Evolutionary conservation across 1,139 yeast species (phyloP), one percentile per base, ranked within the genome.

Genomic region (Kodamaea sp.): DNA sequence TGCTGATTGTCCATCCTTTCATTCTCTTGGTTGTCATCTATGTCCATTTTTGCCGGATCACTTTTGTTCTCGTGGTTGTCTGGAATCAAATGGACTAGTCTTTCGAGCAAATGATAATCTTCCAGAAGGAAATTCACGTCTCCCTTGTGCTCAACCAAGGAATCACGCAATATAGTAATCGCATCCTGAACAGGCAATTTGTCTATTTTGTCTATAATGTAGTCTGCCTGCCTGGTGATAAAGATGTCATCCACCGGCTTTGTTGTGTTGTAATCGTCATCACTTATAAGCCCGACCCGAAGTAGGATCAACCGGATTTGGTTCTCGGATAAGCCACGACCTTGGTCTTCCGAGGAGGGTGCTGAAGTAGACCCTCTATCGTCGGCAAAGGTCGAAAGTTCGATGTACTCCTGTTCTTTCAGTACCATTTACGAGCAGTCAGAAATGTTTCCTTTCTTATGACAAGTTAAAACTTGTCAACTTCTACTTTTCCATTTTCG

Each of bases 121-220:
- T 62, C 66, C 14, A 47, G 51, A 8, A 61, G 52, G 40, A 62
- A 68, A 41, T 70, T 70, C 18, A 69, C 71, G 42, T 70, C 76
- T 2, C 69, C 71, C 7, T 48, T 49, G 35, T 69, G 73, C 10
- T 63, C 70, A 1, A 50, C 73, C 39, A 70, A 50, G 0, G 70
- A 56, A 6, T 63, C 63, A 26, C 75, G 50, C 4, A 70, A 47
- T 6, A 70, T 61, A 5, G 51, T 49, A 4, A 66, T 44, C 2
- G 75, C 66, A 3, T 56, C 55, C 2, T 44, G 41, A 1, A 51
- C 37, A 2, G 39, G 23, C 29, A 68, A 37, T 4, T 46, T 37
- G 2, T 48, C 49, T 14, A 68, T 57, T 31, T 52, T 58, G 13
- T 51, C 50, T 9, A 68, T 43, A 64, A 70, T 65, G 38, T 45